A percentile compares a stretch with the other conserved stretches of the same genome.
These are phyloP conservation scores for Nannochloris sp. DNA, from an alignment of 139 green algal species.

Conservation along the genomic window DNA sequence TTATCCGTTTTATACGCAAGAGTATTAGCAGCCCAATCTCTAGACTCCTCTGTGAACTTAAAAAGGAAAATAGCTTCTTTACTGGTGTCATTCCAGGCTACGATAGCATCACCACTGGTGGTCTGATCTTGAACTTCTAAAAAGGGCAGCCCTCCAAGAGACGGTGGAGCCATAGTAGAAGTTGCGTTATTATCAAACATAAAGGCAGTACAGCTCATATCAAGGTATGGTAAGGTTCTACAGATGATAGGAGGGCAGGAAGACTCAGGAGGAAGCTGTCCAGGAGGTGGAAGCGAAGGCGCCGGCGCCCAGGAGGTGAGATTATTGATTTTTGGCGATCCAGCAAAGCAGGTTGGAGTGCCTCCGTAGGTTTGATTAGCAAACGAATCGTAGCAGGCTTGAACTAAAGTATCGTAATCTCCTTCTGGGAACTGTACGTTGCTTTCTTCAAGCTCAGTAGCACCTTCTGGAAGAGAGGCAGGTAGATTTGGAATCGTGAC, in stretches of 20 bases:
- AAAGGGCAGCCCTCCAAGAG: slow-evolving; percentile 1
- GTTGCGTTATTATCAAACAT: not conserved
- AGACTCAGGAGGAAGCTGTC: not conserved
- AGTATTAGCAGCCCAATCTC: not conserved
- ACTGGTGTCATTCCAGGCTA: slow-evolving; percentile 10
- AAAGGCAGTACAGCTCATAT: not conserved
- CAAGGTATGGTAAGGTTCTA: not conserved
- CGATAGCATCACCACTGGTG: slow-evolving; percentile 3
- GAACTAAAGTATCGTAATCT: not conserved
- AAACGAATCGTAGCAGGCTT: not conserved
- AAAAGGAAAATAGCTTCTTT: not conserved
- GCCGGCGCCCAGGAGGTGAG: not conserved
- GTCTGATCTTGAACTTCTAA: not conserved
- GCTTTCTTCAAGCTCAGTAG: not conserved
- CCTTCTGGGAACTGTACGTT: not conserved
- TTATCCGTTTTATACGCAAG: not conserved
- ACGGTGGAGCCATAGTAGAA: not conserved
- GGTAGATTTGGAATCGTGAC: slow-evolving; percentile 5
- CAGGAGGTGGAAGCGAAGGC: not conserved
- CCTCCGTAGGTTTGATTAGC: not conserved
- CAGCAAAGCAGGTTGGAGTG: not conserved
- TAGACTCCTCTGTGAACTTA: not conserved
- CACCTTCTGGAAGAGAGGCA: not conserved
- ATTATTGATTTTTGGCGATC: not conserved
- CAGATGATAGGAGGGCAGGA: slow-evolving; percentile 21